These are phyloP conservation scores for Trypanosoma congolense DNA, from an alignment of 208 protist species.

Conservation along the genomic window DNA sequence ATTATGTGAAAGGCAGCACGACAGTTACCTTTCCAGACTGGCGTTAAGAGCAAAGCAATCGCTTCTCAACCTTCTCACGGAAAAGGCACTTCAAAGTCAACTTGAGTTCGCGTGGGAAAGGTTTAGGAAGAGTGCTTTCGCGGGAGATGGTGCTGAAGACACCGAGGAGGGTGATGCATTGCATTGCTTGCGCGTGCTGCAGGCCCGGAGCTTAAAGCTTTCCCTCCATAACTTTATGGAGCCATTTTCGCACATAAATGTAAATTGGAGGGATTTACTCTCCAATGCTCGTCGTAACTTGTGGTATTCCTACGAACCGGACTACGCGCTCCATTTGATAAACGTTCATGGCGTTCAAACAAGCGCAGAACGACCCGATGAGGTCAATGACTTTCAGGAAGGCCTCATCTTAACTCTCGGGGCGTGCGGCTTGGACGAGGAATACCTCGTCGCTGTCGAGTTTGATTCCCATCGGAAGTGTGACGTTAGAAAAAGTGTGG, in stretches of 20 bases:
- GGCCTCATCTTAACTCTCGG: not conserved
- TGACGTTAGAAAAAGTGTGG: not conserved
- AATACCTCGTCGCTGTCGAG: constrained; percentile 2
- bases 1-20: constrained; percentile 18
- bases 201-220: constrained; percentile 3
- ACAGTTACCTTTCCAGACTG: constrained; percentile 37
- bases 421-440: not conserved
- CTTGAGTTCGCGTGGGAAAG: constrained; percentile 54
- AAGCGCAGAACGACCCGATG: too few species aligned
- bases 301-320: not conserved
- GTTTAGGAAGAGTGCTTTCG: constrained; percentile 16
- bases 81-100: constrained; percentile 66
- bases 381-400: too few species aligned
- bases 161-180: not conserved
- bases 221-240: constrained; percentile 7
- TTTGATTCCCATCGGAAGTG: not conserved
- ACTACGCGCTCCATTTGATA: constrained; percentile 21
- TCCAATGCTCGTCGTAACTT: not conserved
- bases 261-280: constrained; percentile 14
- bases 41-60: constrained; percentile 39
- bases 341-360: not conserved
- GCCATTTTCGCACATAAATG: constrained; percentile 3
- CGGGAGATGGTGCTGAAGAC: not conserved
- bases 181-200: constrained; percentile 12
- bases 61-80: constrained; percentile 56